Conservation (phyloP, 2,329 filamentous ascomycete species). For the Aspergillus novofumigatus region DNA sequence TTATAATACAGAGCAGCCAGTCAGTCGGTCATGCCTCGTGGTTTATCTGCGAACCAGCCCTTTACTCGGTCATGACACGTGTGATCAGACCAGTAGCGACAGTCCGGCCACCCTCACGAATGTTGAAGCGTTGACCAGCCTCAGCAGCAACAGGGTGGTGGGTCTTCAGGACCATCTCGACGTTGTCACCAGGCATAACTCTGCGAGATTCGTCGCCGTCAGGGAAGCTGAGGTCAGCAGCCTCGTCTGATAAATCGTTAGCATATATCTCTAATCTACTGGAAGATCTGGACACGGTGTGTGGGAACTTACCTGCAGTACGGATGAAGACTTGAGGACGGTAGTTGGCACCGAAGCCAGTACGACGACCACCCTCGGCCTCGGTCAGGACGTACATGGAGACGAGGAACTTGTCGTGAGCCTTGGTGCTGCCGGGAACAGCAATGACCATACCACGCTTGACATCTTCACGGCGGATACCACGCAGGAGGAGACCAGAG, state of each 20-base stretch:
- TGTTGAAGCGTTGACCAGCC: constrained; percentile 91
- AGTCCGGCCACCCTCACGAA: constrained; percentile 91
- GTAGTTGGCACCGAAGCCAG: constrained; percentile 94
- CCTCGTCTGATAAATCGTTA: constrained; percentile 48
- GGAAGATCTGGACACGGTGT: constrained; percentile 15
- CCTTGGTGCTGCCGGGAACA: constrained; percentile 76
- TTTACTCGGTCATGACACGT: constrained; percentile 56
- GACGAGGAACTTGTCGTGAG: constrained; percentile 85
- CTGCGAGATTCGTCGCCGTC: constrained; percentile 75
- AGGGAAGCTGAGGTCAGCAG: constrained; percentile 77
- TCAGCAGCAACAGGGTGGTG: constrained; percentile 84
- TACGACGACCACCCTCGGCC: constrained; percentile 97
- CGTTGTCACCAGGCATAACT: constrained; percentile 98
- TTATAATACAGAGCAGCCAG: constrained; percentile 31
- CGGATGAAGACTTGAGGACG: constrained; percentile 93
- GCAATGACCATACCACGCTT: constrained; percentile 90
- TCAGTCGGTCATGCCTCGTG: constrained; percentile 7
- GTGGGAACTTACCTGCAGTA: constrained; percentile 68
- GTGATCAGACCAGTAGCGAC: constrained; percentile 81
- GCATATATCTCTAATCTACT: not conserved
- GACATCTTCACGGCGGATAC: constrained; percentile 93
- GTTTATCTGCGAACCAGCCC: constrained; percentile 1
- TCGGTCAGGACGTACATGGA: constrained; percentile 97
- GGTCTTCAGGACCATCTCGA: constrained; percentile 90
- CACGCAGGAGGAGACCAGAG: constrained; percentile 93